These are phyloP conservation scores for Tieghemostelium lacteum DNA, from an alignment of 78 protist species.

Conservation along the genomic window DNA sequence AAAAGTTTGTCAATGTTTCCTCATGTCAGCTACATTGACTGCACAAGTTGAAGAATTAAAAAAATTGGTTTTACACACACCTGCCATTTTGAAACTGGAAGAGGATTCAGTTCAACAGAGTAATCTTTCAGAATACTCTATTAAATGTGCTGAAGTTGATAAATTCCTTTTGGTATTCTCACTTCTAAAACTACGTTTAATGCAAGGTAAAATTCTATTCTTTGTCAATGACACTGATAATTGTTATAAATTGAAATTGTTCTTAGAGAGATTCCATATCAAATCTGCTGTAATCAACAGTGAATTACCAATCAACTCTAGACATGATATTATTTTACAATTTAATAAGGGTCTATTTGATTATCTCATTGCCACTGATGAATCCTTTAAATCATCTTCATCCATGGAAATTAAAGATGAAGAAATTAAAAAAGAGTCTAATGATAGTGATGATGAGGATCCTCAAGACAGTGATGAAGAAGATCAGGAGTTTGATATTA, in stretches of 20 bases:
- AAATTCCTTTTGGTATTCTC: constrained; percentile 84
- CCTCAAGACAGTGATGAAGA: constrained; percentile 40
- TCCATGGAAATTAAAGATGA: constrained; percentile 23
- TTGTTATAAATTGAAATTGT: constrained; percentile 87
- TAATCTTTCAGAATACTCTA: constrained; percentile 58
- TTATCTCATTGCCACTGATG: constrained; percentile 91
- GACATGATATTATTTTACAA: constrained; percentile 85
- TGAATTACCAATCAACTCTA: constrained; percentile 87
- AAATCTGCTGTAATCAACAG: constrained; percentile 84
- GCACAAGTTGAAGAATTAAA: constrained; percentile 82
- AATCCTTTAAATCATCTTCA: constrained; percentile 18
- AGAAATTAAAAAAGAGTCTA: constrained; percentile 17
- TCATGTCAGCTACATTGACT: constrained; percentile 93
- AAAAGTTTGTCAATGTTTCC: constrained; percentile 82
- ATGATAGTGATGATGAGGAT: constrained; percentile 6
- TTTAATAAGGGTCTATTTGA: constrained; percentile 90
- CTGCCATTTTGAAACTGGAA: constrained; percentile 73
- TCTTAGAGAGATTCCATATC: constrained; percentile 87
- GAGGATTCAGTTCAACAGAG: constrained; percentile 56
- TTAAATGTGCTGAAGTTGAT: constrained; percentile 62
- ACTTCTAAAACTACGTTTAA: constrained; percentile 72
- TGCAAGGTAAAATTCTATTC: constrained; percentile 88
- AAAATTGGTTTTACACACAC: constrained; percentile 78
- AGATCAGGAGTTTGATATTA: neutral
- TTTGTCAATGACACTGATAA: constrained; percentile 86